Percentiles rank a stretch among this genome's conserved stretches.
These are phyloP conservation scores for Flaveria sonorensis DNA, from an alignment of 129 eudicot genomes.

Conservation along the genomic window DNA sequence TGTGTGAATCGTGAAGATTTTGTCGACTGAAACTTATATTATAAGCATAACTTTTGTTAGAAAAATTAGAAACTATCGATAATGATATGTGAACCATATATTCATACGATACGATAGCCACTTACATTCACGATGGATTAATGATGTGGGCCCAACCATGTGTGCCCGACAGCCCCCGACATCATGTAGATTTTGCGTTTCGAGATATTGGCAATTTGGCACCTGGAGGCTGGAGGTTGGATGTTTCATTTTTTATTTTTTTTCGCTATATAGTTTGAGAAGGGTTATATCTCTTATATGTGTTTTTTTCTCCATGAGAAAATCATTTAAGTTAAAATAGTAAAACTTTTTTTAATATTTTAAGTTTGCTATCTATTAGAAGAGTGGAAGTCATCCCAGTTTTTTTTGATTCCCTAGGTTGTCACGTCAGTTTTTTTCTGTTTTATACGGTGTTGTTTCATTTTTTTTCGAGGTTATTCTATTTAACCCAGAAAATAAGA, in stretches of 20 bases:
- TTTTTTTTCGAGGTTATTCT: no score
- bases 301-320: no score
- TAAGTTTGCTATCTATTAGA: no score
- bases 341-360: no score
- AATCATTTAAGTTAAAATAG: no score
- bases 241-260: background rate
- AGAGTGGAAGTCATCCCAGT: no score
- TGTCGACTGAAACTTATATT: background rate
- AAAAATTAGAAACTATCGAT: background rate
- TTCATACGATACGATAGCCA: background rate
- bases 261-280: background rate
- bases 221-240: background rate
- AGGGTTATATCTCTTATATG: no score
- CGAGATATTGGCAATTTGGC: background rate
- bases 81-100: background rate
- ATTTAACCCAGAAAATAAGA: no score
- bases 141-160: conserved; percentile 4
- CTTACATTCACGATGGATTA: conserved; percentile 7
- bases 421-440: no score
- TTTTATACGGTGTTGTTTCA: no score
- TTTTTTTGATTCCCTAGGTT: no score
- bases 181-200: background rate
- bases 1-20: background rate
- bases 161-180: background rate
- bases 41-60: background rate